phyloP scores from a whole-genome alignment of 2,329 filamentous ascomycete genomes.

The Alternaria arborescens region DNA sequence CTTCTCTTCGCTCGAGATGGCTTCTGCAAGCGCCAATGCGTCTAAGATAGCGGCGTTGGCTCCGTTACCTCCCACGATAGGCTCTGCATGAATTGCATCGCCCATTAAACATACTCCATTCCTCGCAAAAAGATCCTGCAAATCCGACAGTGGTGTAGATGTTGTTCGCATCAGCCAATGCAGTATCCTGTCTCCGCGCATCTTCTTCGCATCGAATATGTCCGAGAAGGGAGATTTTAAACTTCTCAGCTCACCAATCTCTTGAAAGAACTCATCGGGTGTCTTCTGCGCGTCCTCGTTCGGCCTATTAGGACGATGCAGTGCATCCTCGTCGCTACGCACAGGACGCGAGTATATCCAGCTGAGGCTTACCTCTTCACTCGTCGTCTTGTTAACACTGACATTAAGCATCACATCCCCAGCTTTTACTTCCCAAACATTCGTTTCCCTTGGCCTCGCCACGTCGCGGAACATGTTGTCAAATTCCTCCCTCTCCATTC shows the following conservation, averaged over 20 bases:
- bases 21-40: constrained; percentile 41
- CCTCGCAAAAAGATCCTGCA: constrained; percentile 24
- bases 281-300: constrained; percentile 44
- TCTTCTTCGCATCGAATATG: constrained; percentile 42
- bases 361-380: constrained; percentile 45
- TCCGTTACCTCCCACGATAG: constrained; percentile 53
- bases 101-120: constrained; percentile 36
- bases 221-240: constrained; percentile 43
- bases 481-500: constrained; percentile 33
- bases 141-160: constrained; percentile 23
- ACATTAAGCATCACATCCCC: constrained; percentile 40
- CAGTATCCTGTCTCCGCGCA: constrained; percentile 48
- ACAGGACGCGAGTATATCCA: constrained; percentile 53
- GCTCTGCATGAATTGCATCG: constrained; percentile 52
- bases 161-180: constrained; percentile 55
- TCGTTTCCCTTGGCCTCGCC: constrained; percentile 11
- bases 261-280: constrained; percentile 48
- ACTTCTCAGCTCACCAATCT: constrained; percentile 36
- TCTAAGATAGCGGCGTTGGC: constrained; percentile 54
- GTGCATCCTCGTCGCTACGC: constrained; percentile 33
- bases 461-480: constrained; percentile 20
- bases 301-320: constrained; percentile 48
- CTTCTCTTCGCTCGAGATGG: background rate
- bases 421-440: constrained; percentile 33
- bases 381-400: constrained; percentile 37